Conservation (phyloP, 2,329 filamentous ascomycete species). For the Epichloe typhina region DNA sequence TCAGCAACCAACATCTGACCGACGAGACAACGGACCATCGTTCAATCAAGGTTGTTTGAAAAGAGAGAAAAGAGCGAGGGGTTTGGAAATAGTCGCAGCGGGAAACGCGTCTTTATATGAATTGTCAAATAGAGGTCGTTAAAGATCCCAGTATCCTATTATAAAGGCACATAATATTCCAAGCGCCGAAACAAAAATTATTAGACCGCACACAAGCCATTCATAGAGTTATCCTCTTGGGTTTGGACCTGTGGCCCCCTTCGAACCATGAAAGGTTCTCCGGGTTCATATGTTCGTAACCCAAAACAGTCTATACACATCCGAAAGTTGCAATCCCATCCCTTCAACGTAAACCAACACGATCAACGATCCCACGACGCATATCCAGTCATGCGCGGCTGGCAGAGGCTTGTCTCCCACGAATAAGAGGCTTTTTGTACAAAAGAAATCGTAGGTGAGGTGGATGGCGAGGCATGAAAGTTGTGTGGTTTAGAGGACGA, state of each 20-base stretch:
- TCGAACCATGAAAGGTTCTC: neutral
- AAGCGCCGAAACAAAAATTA: constrained; percentile 5
- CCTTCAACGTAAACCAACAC: constrained; percentile 16
- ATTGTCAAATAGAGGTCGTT: constrained; percentile 11
- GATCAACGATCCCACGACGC: constrained; percentile 14
- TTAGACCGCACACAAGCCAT: constrained; percentile 5
- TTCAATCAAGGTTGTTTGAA: neutral
- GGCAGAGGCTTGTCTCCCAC: constrained; percentile 21
- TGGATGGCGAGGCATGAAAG: constrained; percentile 21
- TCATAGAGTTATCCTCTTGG: constrained; percentile 2
- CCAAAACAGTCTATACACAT: constrained; percentile 21
- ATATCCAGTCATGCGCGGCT: constrained; percentile 25
- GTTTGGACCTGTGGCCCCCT: neutral
- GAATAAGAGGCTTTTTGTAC: constrained; percentile 24
- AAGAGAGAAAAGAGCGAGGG: neutral
- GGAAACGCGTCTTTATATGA: constrained; percentile 12
- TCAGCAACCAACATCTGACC: no score
- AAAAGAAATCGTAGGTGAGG: constrained; percentile 27
- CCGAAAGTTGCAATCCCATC: constrained; percentile 12
- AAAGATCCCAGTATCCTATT: constrained; percentile 15
- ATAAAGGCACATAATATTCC: constrained; percentile 20
- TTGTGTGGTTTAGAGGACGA: constrained; percentile 40
- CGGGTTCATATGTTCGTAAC: constrained; percentile 22
- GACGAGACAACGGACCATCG: no score
- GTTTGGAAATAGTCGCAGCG: neutral